Conservation (phyloP, 2,329 filamentous ascomycete genomes). For the Diaporthe ampelina region DNA sequence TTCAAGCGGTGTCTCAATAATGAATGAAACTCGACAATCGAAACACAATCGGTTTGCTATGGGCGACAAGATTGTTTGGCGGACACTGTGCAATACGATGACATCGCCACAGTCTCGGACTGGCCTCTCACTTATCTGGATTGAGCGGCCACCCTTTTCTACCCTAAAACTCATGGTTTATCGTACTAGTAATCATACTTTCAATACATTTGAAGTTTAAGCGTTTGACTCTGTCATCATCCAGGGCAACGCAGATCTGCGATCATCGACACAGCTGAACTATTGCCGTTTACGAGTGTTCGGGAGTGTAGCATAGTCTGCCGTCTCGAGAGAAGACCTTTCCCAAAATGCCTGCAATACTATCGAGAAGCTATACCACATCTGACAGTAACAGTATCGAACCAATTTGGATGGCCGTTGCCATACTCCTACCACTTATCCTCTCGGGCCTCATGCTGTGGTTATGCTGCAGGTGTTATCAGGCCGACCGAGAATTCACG, state of each 20-base stretch:
- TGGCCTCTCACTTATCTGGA: not conserved
- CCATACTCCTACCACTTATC: slow-evolving; percentile 26
- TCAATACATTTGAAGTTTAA: no score
- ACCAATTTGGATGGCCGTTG: slow-evolving; percentile 35
- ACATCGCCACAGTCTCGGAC: not conserved
- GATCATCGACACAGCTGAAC: no score
- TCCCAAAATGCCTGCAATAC: slow-evolving; percentile 10
- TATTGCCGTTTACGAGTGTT: not conserved
- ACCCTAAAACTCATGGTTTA: no score
- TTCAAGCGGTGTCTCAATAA: not conserved
- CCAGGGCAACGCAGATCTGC: not conserved
- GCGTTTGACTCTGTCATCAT: not conserved
- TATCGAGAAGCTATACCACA: slow-evolving; percentile 10
- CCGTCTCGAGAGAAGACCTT: not conserved
- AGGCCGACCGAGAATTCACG: not conserved
- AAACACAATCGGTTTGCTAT: not conserved
- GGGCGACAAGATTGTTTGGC: not conserved
- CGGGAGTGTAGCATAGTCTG: not conserved
- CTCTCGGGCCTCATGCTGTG: slow-evolving; percentile 21
- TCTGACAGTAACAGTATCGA: slow-evolving; percentile 28
- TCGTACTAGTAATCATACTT: no score
- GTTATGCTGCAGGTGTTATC: slow-evolving; percentile 23
- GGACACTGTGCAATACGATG: not conserved
- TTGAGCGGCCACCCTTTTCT: no score
- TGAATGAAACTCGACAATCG: not conserved